A percentile compares a stretch with the other conserved stretches of the same genome.
phyloP scores from a whole-genome alignment of 345 rosid species.

The Populus pruinosa region DNA sequence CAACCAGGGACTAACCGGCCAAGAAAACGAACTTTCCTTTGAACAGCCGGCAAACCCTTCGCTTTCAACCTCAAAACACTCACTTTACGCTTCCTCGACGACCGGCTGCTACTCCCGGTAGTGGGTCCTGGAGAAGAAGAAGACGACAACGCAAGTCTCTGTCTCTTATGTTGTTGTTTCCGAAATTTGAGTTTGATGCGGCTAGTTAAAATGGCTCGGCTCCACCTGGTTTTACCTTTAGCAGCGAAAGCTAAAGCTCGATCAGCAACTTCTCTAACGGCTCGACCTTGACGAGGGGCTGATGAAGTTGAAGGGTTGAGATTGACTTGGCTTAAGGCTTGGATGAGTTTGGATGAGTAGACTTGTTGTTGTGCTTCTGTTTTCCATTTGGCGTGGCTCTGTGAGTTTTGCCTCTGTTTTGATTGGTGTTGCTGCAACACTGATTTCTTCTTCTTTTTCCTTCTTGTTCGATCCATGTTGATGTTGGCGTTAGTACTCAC shows the following conservation, averaged over 20 bases:
- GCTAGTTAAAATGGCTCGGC: constrained; percentile 76
- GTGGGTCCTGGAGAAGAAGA: constrained; percentile 10
- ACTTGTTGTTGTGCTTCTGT: constrained; percentile 74
- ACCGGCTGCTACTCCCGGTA: constrained; percentile 29
- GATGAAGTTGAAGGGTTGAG: constrained; percentile 34
- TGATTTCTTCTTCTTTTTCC: constrained; percentile 66
- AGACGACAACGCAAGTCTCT: constrained; percentile 29
- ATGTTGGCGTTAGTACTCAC: constrained; percentile 38
- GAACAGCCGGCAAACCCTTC: constrained; percentile 69
- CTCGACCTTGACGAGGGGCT: constrained; percentile 51
- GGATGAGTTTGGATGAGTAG: constrained; percentile 76
- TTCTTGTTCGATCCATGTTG: constrained; percentile 46
- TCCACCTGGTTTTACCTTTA: constrained; percentile 83
- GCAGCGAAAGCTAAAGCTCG: constrained; percentile 76
- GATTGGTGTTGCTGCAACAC: constrained; percentile 10
- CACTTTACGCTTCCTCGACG: constrained; percentile 61
- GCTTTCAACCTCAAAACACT: constrained; percentile 57
- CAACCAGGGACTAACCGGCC: constrained; percentile 97
- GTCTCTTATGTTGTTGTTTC: constrained; percentile 52
- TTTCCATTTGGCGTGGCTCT: constrained; percentile 55
- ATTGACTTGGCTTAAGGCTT: constrained; percentile 57
- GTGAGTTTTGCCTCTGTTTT: constrained; percentile 23
- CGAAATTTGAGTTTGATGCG: constrained; percentile 78
- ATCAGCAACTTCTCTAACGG: constrained; percentile 86
- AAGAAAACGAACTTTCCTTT: constrained; percentile 71